These are phyloP conservation scores for Gastrolobium villosum DNA, from an alignment of 306 rosid species.

Conservation along the genomic window DNA sequence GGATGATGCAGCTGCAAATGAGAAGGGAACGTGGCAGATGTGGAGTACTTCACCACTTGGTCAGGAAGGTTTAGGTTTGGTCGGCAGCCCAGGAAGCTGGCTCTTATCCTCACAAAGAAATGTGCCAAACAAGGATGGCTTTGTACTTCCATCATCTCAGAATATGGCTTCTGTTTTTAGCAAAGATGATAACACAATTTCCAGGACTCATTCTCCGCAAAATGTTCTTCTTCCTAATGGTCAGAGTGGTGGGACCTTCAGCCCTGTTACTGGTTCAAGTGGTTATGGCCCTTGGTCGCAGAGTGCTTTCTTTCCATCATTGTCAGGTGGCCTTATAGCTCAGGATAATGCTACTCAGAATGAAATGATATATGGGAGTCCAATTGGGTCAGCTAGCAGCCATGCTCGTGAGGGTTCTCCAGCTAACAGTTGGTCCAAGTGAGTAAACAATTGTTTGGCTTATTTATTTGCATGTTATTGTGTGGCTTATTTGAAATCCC, in stretches of 20 bases:
- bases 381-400: conserved; percentile 63
- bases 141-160: conserved; percentile 77
- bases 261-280: conserved; percentile 68
- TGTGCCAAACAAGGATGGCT: conserved; percentile 73
- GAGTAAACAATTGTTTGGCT: conserved; percentile 56
- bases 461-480: conserved; percentile 11
- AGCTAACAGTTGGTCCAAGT: conserved; percentile 83
- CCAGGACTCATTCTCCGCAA: conserved; percentile 73
- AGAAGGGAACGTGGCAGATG: conserved; percentile 96
- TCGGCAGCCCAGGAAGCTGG: conserved; percentile 89
- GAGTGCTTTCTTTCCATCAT: conserved; percentile 75
- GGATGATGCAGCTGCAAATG: conserved; percentile 67
- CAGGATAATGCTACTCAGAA: conserved; percentile 69
- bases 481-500: conserved; percentile 1
- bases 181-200: conserved; percentile 73
- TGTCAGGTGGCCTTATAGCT: conserved; percentile 67
- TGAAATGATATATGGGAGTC: conserved; percentile 78
- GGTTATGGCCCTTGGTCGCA: conserved; percentile 88
- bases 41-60: conserved; percentile 87
- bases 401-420: conserved; percentile 73
- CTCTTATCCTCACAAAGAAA: conserved; percentile 71
- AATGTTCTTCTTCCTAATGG: conserved; percentile 77
- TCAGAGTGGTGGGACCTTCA: conserved; percentile 72
- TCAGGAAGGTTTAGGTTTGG: conserved; percentile 93
- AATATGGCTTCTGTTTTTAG: conserved; percentile 80